These are phyloP conservation scores for Penicillium goetzii DNA, from an alignment of 495 filamentous ascomycete species.

Conservation along the genomic window DNA sequence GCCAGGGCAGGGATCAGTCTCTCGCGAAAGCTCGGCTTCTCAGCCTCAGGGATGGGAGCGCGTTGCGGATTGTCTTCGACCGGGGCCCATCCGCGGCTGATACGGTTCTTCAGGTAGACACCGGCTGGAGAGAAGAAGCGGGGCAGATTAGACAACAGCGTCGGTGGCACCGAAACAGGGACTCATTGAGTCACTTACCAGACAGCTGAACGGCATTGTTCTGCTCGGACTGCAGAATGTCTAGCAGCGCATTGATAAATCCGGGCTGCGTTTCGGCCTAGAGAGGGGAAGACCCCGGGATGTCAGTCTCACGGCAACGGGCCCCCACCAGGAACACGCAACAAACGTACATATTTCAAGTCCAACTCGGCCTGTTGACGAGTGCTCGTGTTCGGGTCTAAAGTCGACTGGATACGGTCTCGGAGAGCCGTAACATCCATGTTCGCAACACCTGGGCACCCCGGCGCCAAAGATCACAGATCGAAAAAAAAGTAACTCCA, in stretches of 20 bases:
- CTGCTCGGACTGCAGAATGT: constrained; percentile 87
- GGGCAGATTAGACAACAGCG: constrained; percentile 19
- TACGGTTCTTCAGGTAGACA: constrained; percentile 96
- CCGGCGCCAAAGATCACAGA: constrained; percentile 39
- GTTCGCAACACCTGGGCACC: constrained; percentile 43
- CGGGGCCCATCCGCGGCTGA: constrained; percentile 84
- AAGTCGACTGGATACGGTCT: constrained; percentile 84
- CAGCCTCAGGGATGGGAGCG: constrained; percentile 79
- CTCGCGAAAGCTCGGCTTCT: constrained; percentile 84
- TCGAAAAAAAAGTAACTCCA: constrained; percentile 26
- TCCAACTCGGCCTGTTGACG: constrained; percentile 88
- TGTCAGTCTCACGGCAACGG: constrained; percentile 21
- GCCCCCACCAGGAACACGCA: constrained; percentile 23
- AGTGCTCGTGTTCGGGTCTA: constrained; percentile 81
- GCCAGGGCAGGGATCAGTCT: constrained; percentile 87
- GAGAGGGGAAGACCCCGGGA: constrained; percentile 20
- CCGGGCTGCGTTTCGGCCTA: constrained; percentile 91
- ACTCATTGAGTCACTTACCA: constrained; percentile 56
- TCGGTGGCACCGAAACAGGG: constrained; percentile 8
- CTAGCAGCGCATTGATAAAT: constrained; percentile 87
- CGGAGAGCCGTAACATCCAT: constrained; percentile 91
- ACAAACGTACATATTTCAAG: constrained; percentile 81
- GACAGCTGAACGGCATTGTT: constrained; percentile 82
- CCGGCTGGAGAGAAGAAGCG: constrained; percentile 64
- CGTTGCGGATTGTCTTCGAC: constrained; percentile 66